Conservation (phyloP, 106 monocot species). For the Phalaenopsis aphrodite region DNA sequence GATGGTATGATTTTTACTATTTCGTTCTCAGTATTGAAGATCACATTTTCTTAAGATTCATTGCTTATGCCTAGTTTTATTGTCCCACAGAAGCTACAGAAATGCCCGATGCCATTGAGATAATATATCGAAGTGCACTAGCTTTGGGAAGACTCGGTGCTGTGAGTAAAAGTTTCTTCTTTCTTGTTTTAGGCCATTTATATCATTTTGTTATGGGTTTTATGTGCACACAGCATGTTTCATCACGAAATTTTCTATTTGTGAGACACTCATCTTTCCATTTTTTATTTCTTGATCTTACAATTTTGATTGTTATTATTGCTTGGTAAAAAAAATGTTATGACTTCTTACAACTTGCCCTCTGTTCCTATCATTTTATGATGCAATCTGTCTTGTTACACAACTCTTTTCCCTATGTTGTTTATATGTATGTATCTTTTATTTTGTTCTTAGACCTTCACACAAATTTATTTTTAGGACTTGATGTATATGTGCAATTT, state of each 20-base stretch:
- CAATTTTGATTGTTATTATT: neutral
- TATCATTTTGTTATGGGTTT: neutral
- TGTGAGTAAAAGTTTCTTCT: slow-evolving; percentile 30
- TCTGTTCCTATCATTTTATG: neutral
- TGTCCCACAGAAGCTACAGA: slow-evolving; percentile 60
- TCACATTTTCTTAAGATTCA: neutral
- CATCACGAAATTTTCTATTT: neutral
- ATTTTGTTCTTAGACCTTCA: no score
- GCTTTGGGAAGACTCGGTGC: slow-evolving; percentile 66
- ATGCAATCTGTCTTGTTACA: neutral
- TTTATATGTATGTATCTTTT: no score
- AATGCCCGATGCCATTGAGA: slow-evolving; percentile 95
- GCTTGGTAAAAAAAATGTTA: neutral
- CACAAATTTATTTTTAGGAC: no score
- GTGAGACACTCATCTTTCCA: neutral
- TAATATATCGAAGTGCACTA: slow-evolving; percentile 81
- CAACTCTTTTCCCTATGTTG: neutral
- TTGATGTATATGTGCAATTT: no score
- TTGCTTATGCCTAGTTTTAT: neutral
- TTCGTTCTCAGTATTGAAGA: neutral
- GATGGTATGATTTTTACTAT: slow-evolving; percentile 35
- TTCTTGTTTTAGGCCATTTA: neutral
- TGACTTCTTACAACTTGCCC: neutral
- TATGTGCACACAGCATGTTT: neutral
- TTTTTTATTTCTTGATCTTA: neutral